Evolutionary conservation across 1,284 basidiomycete genomes (phyloP).

Genomic region (Tilletia horrida): DNA sequence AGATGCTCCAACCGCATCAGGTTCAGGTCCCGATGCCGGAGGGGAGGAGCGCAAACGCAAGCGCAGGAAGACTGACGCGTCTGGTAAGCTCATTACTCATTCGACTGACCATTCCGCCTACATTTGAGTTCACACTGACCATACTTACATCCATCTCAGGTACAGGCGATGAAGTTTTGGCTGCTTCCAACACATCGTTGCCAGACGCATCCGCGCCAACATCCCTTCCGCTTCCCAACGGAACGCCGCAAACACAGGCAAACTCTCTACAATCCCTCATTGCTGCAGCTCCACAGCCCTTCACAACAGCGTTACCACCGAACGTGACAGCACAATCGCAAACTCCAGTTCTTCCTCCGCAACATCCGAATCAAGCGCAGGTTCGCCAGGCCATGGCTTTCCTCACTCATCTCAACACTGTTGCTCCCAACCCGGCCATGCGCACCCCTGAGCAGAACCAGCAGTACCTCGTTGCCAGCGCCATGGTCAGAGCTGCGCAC

Average conservation of each 20-base stretch:
- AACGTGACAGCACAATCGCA: neutral
- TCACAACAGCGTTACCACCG: neutral
- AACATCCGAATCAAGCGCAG: neutral
- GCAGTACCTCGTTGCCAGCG: neutral
- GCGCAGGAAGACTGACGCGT: slow-evolving; percentile 5
- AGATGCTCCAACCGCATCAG: neutral
- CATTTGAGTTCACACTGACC: too few relatives aligned
- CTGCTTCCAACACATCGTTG: too few relatives aligned
- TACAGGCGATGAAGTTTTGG: too few relatives aligned
- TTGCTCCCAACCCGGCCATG: neutral
- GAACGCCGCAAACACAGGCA: too few relatives aligned
- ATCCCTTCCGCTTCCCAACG: too few relatives aligned
- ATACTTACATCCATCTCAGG: too few relatives aligned
- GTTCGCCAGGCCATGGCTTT: slow-evolving; percentile 4
- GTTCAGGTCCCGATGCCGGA: neutral
- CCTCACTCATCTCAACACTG: neutral
- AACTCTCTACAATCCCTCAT: neutral
- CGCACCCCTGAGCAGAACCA: neutral
- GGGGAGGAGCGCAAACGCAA: slow-evolving; percentile 1
- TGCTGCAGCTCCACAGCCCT: neutral
- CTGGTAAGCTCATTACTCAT: neutral
- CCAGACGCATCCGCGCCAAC: too few relatives aligned
- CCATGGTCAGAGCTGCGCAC: neutral
- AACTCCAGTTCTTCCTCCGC: neutral
- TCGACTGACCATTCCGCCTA: too few relatives aligned